Evolutionary conservation across 2,329 filamentous ascomycete species (phyloP), one percentile per base, ranked within the genome.

Genomic region (Pseudogymnoascus sp.): DNA sequence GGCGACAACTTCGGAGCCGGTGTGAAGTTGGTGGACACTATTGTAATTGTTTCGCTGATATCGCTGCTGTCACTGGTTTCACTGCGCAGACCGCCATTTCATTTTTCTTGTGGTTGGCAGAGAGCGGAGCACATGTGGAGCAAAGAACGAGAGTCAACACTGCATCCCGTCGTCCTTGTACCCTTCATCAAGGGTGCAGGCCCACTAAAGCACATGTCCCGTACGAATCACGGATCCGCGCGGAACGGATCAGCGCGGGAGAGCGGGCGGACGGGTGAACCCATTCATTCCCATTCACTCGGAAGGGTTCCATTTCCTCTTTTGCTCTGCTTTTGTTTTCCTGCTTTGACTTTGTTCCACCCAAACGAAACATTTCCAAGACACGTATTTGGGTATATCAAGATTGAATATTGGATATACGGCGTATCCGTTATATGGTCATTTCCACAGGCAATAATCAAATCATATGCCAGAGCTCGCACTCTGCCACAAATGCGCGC

Each of bases 181-280:
- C 48, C 48, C 48, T 55, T 55, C 48, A 33, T 5, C 48, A 55
- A n/a, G 48, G 48, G 48, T 55, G 31, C 27, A 33, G 48, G 15
- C 48, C 48, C 48, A 55, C 48, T 55, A 55, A 55, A 55, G 33
- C 27, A 33, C 48, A 12, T 55, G n/a, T 55, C 48, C 48, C 48
- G n/a, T 55, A 33, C 48, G 48, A 55, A 55, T 55, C 48, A 55
- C 48, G 48, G 48, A 55, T 55, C 48, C 48, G 48, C 48, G 29
- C 48, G 48, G 48, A 55, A 55, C 48, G 48, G 48, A 55, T 55
- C 48, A 33, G 9, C 48, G n/a, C 48, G 48, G 48, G 48, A 55
- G n/a, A 55, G 48, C 48, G 48, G 48, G 48, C 29, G 48, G 48
- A 55, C 48, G 48, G 48, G 48, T 33, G 48, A 55, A 55, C 48